Evolutionary conservation across 2,329 filamentous ascomycete species (phyloP).

Genomic region (Botryosphaeria agaves): DNA sequence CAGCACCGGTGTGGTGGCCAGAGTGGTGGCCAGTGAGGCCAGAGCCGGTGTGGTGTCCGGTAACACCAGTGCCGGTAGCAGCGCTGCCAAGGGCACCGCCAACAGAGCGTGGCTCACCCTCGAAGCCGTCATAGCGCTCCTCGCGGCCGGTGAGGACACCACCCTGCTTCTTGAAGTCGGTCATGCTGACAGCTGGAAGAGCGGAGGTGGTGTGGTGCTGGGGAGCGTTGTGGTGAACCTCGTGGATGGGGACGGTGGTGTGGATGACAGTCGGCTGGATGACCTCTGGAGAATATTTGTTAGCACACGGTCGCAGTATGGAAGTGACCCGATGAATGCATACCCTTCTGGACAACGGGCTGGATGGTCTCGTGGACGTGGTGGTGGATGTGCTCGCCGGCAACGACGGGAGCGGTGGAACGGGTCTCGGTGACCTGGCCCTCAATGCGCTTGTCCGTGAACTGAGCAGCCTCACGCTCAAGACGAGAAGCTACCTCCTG

Average conservation of each 20-base stretch:
- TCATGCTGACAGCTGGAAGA: conserved; percentile 45
- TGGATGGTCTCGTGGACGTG: conserved; percentile 53
- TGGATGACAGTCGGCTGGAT: conserved; percentile 52
- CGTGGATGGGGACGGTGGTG: conserved; percentile 55
- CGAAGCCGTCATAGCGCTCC: conserved; percentile 40
- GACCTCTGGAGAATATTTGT: conserved; percentile 25
- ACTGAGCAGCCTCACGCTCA: conserved; percentile 35
- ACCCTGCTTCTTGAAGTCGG: conserved; percentile 42
- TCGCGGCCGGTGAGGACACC: conserved; percentile 36
- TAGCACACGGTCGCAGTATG: no score
- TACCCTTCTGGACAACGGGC: conserved; percentile 46
- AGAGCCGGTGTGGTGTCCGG: conserved; percentile 6
- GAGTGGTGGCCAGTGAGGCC: conserved; percentile 5
- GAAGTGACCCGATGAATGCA: conserved; percentile 1
- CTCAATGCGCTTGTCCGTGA: conserved; percentile 31
- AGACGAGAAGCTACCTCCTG: conserved; percentile 29
- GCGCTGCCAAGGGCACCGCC: conserved; percentile 13
- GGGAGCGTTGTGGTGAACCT: conserved; percentile 49
- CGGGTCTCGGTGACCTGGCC: conserved; percentile 32
- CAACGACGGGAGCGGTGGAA: conserved; percentile 29
- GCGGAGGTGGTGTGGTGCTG: conserved; percentile 48
- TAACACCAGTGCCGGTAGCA: no score
- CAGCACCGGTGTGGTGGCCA: conserved; percentile 5
- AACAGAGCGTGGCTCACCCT: conserved; percentile 40
- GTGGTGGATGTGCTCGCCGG: conserved; percentile 47